These are phyloP conservation scores for Phytophthora fragariaefolia DNA, from an alignment of 352 stramenopile species.

Conservation along the genomic window DNA sequence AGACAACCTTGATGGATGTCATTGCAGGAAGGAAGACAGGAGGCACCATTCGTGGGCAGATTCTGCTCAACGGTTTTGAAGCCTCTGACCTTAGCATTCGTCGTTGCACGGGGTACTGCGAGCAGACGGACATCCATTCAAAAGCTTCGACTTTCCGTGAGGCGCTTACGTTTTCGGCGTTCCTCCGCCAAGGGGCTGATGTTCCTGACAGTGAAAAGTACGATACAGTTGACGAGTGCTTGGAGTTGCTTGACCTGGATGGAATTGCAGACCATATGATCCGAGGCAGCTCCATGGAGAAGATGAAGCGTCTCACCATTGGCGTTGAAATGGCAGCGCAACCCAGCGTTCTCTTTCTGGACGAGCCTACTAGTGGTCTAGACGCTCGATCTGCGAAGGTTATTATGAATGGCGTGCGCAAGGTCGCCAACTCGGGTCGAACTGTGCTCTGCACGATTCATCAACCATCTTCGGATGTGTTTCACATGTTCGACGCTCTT, in stretches of 20 bases:
- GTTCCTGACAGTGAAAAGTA: conserved; percentile 38
- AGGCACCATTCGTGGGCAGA: conserved; percentile 73
- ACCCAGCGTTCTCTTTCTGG: conserved; percentile 78
- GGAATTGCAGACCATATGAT: conserved; percentile 39
- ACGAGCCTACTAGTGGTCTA: conserved; percentile 63
- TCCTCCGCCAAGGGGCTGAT: conserved; percentile 49
- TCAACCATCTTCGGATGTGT: conserved; percentile 88
- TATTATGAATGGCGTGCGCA: conserved; percentile 79
- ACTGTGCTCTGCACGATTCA: conserved; percentile 93
- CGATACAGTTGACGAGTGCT: conserved; percentile 38
- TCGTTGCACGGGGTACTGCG: conserved; percentile 10
- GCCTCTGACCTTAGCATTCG: conserved; percentile 56
- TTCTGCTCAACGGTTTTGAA: conserved; percentile 60
- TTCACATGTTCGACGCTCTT: conserved; percentile 88
- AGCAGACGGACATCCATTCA: conserved; percentile 13
- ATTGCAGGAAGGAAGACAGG: conserved; percentile 48
- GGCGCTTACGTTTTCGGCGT: conserved; percentile 73
- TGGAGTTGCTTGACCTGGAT: conserved; percentile 43
- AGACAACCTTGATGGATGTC: conserved; percentile 95
- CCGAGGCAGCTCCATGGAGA: conserved; percentile 21
- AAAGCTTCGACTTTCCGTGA: conserved; percentile 7
- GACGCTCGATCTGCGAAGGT: conserved; percentile 44
- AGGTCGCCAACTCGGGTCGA: conserved; percentile 75
- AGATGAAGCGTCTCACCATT: conserved; percentile 62
- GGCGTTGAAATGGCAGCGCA: conserved; percentile 89